A percentile compares a stretch with the other conserved stretches of the same genome.
Evolutionary conservation across 23 red algal species (phyloP).

Genomic region (Gracilaria domingensis): DNA sequence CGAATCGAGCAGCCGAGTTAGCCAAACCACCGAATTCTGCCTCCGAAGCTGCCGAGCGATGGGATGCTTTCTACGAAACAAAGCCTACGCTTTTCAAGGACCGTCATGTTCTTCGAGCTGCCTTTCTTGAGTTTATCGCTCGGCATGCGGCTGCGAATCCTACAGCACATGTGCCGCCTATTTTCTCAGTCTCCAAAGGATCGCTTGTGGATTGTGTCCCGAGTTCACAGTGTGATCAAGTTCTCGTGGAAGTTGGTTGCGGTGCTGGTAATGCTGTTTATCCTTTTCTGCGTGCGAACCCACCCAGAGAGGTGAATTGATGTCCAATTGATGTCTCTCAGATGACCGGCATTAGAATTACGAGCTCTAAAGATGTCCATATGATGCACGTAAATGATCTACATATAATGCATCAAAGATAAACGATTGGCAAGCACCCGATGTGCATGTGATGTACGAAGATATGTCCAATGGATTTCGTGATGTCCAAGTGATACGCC

Average conservation of each 20-base stretch:
- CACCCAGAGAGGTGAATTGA: no score
- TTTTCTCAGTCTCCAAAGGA: background rate
- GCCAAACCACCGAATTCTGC: constrained; percentile 17
- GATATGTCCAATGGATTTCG: no score
- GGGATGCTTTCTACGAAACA: constrained; percentile 88
- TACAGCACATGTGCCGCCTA: constrained; percentile 41
- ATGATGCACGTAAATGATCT: no score
- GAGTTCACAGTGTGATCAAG: constrained; percentile 15
- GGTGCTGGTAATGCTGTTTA: constrained; percentile 90
- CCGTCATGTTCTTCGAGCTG: constrained; percentile 85
- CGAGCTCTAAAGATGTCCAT: no score
- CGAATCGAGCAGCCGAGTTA: background rate
- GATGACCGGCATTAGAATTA: no score
- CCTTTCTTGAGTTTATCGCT: constrained; percentile 84
- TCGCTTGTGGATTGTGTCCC: background rate
- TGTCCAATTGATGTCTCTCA: no score
- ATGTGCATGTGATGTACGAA: no score
- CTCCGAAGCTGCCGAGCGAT: constrained; percentile 48
- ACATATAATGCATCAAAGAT: no score
- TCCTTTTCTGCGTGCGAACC: constrained; percentile 91
- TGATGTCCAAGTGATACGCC: no score
- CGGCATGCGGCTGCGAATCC: constrained; percentile 29
- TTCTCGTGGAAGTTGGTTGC: constrained; percentile 83
- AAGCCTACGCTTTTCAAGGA: constrained; percentile 95
- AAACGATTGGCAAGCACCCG: no score